Base-by-base conservation (phyloP, 495 filamentous ascomycete genomes). In the Penicillium bovifimosum region DNA sequence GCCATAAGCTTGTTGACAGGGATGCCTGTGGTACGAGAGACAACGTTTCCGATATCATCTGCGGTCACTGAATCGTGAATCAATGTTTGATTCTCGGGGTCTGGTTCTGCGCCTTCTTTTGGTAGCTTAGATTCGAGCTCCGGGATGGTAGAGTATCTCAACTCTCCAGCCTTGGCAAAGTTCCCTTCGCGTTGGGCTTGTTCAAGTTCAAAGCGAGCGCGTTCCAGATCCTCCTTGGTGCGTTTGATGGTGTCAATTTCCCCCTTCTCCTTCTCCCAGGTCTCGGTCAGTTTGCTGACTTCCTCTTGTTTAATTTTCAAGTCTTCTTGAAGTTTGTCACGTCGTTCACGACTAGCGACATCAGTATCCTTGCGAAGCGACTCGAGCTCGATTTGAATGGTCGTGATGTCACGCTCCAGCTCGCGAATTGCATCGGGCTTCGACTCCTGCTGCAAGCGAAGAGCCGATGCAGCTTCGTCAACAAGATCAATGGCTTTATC, bases 401-500 rank as follows among this genome's bases (percentile, higher is more conserved):
- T 97, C 76, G 96, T 91, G 43, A 98, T 96, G 60, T 88, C 86
- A 41, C 92, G 88, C 60, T 97, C 93, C 16, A 96, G 79, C 44
- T 86, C 82, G 63, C 90, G 83, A 27, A 98, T 96, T 11, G 90
- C 82, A 52, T 98, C 93, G 0, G 93, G 93, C 56, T 95, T 96
- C 59, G 90, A 96, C 70, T 98, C 93, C 66, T 98, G 93, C 63
- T 98, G 93, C 53, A 98, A 68, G 14, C 93, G 80, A 8, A 96
- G 74, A 10, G 88, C 87, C 34, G 89, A 95, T 5, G 93, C 91
- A 11, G 93, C 93, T 70, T 97, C 93, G 63, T 98, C 93, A 56
- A 98, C 89, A 44, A 98, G 66, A 66, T 98, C 93, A 54, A 98
- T 98, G 6, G 93, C 93, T 63, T 97, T 96, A 67, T 96, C 92